Evolutionary conservation across 1,139 yeast genomes (phyloP).

Genomic region (Protomyces macrosporus): DNA sequence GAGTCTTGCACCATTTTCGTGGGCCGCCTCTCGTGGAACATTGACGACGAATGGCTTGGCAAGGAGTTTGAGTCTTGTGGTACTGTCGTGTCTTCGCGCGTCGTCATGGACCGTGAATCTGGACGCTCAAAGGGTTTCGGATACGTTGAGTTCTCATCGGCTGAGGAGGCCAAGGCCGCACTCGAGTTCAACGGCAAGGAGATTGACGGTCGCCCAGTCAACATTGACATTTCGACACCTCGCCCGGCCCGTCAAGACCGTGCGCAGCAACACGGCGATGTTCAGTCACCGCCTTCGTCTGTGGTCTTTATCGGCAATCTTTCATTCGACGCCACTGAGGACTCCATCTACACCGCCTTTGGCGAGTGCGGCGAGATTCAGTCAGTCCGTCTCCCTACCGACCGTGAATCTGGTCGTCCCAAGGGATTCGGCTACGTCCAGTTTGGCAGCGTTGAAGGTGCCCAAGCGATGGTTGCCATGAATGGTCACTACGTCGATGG

Average conservation of each 20-base stretch:
- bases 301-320: slow-evolving; percentile 94
- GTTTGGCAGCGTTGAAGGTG: slow-evolving; percentile 78
- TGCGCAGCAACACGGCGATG: slow-evolving; percentile 84
- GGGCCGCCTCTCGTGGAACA: slow-evolving; percentile 95
- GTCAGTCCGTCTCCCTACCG: slow-evolving; percentile 92
- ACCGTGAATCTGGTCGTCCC: slow-evolving; percentile 97
- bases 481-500: slow-evolving; percentile 87
- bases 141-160: slow-evolving; percentile 83
- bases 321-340: slow-evolving; percentile 83
- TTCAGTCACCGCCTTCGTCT: slow-evolving; percentile 85
- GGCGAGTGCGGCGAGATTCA: slow-evolving; percentile 73
- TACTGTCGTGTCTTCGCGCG: slow-evolving; percentile 83
- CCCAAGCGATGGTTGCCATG: slow-evolving; percentile 79
- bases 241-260: slow-evolving; percentile 63
- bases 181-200: slow-evolving; percentile 81
- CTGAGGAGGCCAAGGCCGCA: slow-evolving; percentile 82
- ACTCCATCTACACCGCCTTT: slow-evolving; percentile 64
- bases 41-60: slow-evolving; percentile 90
- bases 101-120: slow-evolving; percentile 83
- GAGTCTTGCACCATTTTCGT: slow-evolving; percentile 82
- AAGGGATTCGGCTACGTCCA: slow-evolving; percentile 99
- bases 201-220: slow-evolving; percentile 94
- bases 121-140: slow-evolving; percentile 92
- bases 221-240: slow-evolving; percentile 84
- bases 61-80: slow-evolving; percentile 78